Conservation (phyloP, 2,329 filamentous ascomycete genomes). For the Aspergillus pseudoviridinutans region DNA sequence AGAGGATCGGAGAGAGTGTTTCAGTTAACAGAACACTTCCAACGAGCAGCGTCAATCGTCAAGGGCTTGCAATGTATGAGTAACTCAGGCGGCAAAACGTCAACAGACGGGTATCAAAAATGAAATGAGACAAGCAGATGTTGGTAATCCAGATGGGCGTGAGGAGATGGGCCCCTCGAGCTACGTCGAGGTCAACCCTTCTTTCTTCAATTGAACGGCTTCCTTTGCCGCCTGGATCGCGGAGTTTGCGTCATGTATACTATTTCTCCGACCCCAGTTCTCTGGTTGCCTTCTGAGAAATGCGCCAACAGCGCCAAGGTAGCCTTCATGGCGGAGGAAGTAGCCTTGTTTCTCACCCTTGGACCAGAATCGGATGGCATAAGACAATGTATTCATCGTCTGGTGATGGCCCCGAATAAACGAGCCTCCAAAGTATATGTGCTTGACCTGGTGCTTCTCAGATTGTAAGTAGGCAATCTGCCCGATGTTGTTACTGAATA, state of each 20-base stretch:
- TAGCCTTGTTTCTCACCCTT: conserved; percentile 92
- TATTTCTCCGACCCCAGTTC: conserved; percentile 85
- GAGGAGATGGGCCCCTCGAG: neutral
- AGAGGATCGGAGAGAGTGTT: neutral
- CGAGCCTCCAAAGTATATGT: conserved; percentile 96
- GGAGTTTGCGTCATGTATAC: conserved; percentile 55
- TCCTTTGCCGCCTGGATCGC: conserved; percentile 22
- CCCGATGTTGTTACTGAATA: conserved; percentile 83
- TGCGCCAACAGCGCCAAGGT: conserved; percentile 87
- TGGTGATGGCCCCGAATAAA: conserved; percentile 96
- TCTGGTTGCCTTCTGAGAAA: conserved; percentile 86
- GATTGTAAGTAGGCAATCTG: conserved; percentile 98
- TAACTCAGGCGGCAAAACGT: neutral
- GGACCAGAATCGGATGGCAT: conserved; percentile 97
- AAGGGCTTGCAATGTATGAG: neutral
- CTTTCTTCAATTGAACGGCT: conserved; percentile 10
- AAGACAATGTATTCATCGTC: conserved; percentile 96
- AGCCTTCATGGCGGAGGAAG: conserved; percentile 92
- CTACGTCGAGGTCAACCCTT: neutral
- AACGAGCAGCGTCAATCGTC: neutral
- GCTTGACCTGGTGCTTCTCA: conserved; percentile 82
- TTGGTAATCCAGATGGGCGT: neutral
- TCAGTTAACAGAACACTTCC: neutral
- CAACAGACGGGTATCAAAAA: neutral
- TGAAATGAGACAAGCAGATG: neutral